These are phyloP conservation scores for Striga hermonthica DNA, from an alignment of 305 asterid genomes.

Conservation along the genomic window DNA sequence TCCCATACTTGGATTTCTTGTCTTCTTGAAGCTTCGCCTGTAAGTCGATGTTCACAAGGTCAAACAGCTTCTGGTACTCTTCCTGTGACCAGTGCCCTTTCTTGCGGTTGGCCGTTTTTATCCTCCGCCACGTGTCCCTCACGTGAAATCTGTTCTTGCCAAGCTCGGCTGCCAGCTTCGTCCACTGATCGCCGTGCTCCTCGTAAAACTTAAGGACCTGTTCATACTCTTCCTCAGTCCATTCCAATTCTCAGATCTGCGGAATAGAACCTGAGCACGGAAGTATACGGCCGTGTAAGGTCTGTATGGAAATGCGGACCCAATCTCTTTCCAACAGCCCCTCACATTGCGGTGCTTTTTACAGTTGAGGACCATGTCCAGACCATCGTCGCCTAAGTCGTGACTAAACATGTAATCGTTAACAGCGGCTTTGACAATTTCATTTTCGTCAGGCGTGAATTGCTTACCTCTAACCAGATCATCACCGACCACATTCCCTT, in stretches of 20 bases:
- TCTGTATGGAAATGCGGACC: conserved; percentile 52
- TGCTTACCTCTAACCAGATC: conserved; percentile 57
- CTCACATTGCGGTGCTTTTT: conserved; percentile 37
- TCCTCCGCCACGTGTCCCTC: conserved; percentile 65
- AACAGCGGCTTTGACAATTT: conserved; percentile 56
- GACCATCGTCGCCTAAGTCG: conserved; percentile 65
- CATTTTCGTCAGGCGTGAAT: conserved; percentile 63
- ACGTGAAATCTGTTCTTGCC: conserved; percentile 57
- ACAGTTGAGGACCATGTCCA: conserved; percentile 57
- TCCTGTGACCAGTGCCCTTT: conserved; percentile 69
- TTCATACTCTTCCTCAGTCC: conserved; percentile 71
- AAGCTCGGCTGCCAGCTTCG: conserved; percentile 52
- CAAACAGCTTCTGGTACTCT: conserved; percentile 65
- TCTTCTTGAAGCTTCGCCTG: conserved; percentile 46
- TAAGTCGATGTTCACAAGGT: conserved; percentile 67
- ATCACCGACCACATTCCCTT: conserved; percentile 13
- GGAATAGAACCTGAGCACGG: conserved; percentile 58
- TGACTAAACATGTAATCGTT: conserved; percentile 44
- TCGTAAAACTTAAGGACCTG: conserved; percentile 34
- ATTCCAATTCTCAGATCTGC: conserved; percentile 47
- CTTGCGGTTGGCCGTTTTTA: conserved; percentile 41
- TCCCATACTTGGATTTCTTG: conserved; percentile 64
- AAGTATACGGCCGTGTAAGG: conserved; percentile 41
- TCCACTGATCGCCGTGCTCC: conserved; percentile 60
- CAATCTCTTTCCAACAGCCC: conserved; percentile 76